Conservation (phyloP, 2,329 filamentous ascomycete genomes). For the Byssoonygena ceratinophila region DNA sequence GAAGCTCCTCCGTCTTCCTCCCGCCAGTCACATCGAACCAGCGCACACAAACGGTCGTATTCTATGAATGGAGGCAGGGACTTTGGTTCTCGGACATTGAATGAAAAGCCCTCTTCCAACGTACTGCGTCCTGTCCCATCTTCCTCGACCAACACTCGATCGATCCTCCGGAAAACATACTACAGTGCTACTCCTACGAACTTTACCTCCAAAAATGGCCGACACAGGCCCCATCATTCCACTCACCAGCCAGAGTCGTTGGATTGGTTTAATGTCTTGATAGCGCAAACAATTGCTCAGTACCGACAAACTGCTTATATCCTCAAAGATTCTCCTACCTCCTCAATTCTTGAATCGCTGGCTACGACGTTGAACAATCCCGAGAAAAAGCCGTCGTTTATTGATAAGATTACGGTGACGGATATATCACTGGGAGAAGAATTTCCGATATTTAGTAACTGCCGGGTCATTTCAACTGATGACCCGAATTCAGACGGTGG, state of each 20-base stretch:
- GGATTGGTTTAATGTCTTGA: conserved; percentile 97
- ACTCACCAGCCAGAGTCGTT: conserved; percentile 92
- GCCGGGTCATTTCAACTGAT: conserved; percentile 76
- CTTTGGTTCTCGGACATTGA: conserved; percentile 37
- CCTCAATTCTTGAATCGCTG: conserved; percentile 66
- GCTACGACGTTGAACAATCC: conserved; percentile 79
- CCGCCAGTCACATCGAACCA: conserved; percentile 61
- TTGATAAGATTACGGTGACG: conserved; percentile 87
- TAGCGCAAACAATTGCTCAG: conserved; percentile 93
- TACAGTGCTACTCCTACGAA: conserved; percentile 56
- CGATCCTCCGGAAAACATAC: conserved; percentile 88
- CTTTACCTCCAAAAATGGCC: conserved; percentile 31
- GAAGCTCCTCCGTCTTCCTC: conserved; percentile 77
- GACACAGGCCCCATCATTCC: conserved; percentile 42
- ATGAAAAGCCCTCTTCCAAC: conserved; percentile 48
- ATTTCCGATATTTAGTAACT: conserved; percentile 98
- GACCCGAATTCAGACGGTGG: conserved; percentile 52
- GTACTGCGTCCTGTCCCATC: conserved; percentile 62
- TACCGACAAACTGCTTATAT: conserved; percentile 85
- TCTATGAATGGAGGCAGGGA: conserved; percentile 43
- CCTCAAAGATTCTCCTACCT: conserved; percentile 52
- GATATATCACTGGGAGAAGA: conserved; percentile 92
- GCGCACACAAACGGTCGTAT: conserved; percentile 66
- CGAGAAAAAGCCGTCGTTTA: conserved; percentile 75
- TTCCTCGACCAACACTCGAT: conserved; percentile 70